These are phyloP conservation scores for Nyctanthes arbortristis DNA, from an alignment of 257 asterid genomes.

Conservation along the genomic window DNA sequence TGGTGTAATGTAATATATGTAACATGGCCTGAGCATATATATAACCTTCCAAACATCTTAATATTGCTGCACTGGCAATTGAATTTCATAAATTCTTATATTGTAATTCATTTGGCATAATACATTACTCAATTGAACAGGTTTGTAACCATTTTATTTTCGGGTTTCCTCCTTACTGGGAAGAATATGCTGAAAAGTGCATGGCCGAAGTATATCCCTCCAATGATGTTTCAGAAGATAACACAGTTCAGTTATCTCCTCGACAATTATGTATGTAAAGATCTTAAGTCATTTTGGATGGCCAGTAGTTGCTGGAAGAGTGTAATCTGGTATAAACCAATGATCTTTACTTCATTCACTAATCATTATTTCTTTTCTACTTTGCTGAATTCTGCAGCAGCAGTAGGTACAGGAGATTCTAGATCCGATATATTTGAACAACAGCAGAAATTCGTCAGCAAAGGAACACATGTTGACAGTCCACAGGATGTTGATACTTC, in stretches of 20 bases:
- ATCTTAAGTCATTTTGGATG: constrained; percentile 8
- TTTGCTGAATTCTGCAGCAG: constrained; percentile 17
- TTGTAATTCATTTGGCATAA: constrained; percentile 12
- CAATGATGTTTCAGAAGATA: constrained; percentile 19
- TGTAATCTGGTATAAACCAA: neutral
- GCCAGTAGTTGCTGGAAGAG: neutral
- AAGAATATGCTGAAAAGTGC: constrained; percentile 42
- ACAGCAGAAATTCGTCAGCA: neutral
- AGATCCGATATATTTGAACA: too few relatives aligned
- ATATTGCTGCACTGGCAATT: constrained; percentile 13
- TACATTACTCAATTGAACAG: constrained; percentile 39
- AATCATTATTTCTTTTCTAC: constrained; percentile 11
- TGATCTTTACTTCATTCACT: neutral
- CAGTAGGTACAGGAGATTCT: neutral
- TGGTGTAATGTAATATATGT: neutral
- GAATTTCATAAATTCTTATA: constrained; percentile 2
- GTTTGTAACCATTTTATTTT: constrained; percentile 53
- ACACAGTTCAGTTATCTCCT: constrained; percentile 9
- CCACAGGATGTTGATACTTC: neutral
- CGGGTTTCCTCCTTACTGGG: constrained; percentile 83
- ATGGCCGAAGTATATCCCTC: constrained; percentile 34
- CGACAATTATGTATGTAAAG: constrained; percentile 29
- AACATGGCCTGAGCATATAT: constrained; percentile 11
- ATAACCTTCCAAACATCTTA: constrained; percentile 1
- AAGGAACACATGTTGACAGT: constrained; percentile 20